Conservation (phyloP, 73 alveolate genomes). For the Stentor roeselii region DNA sequence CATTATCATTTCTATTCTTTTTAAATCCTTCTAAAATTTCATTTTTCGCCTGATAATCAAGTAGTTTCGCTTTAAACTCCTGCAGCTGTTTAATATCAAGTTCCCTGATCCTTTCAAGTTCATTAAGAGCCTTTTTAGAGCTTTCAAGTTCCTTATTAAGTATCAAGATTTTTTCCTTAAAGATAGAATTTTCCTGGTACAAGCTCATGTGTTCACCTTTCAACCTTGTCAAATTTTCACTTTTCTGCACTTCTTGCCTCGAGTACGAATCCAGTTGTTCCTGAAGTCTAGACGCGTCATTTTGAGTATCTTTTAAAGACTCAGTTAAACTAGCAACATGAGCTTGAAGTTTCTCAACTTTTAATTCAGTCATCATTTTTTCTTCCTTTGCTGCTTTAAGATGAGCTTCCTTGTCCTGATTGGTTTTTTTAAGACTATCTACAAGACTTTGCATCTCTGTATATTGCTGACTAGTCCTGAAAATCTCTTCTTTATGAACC, state of each 20-base stretch:
- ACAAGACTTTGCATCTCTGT: not conserved
- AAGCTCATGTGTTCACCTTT: not conserved
- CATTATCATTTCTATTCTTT: not conserved
- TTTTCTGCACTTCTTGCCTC: not conserved
- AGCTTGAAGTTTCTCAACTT: constrained; percentile 11
- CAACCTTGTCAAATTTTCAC: not conserved
- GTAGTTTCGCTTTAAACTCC: not conserved
- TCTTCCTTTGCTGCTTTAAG: not conserved
- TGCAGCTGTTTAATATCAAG: not conserved
- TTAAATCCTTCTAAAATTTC: not conserved
- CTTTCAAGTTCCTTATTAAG: not conserved
- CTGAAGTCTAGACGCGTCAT: not conserved
- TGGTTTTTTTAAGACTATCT: not conserved
- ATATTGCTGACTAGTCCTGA: no score
- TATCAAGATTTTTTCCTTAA: not conserved
- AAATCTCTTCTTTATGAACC: no score
- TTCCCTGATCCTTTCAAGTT: not conserved
- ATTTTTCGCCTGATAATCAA: not conserved
- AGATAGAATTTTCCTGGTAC: not conserved
- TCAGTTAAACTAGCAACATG: not conserved
- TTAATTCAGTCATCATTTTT: not conserved
- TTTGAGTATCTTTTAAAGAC: constrained; percentile 7
- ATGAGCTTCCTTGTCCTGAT: not conserved
- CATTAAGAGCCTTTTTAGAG: not conserved
- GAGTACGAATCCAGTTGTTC: not conserved